These are phyloP conservation scores for Sparassis latifolia DNA, from an alignment of 1,284 basidiomycete species.

Conservation along the genomic window DNA sequence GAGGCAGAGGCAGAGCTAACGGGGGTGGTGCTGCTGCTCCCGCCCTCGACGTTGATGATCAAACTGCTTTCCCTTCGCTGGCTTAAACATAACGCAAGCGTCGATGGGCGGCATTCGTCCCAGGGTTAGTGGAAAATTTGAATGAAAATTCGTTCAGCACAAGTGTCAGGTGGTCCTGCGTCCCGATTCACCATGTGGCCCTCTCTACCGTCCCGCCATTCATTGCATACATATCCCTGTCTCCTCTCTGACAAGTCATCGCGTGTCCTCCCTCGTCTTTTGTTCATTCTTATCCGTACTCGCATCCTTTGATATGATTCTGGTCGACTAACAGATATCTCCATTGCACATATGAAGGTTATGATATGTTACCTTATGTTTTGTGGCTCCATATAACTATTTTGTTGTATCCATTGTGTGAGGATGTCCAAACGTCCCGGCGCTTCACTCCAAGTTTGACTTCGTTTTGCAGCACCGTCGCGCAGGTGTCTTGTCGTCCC, in stretches of 20 bases:
- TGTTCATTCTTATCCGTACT: conserved; percentile 1
- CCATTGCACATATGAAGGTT: conserved; percentile 20
- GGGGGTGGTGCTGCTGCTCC: conserved; percentile 25
- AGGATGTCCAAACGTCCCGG: conserved; percentile 1
- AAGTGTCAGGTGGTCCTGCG: not conserved
- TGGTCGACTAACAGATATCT: conserved; percentile 15
- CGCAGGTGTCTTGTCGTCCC: too few species aligned
- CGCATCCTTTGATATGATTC: conserved; percentile 7
- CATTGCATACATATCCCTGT: conserved; percentile 9
- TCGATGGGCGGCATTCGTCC: not conserved
- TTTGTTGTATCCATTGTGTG: conserved; percentile 18
- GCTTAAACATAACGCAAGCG: conserved; percentile 32
- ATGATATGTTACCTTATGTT: conserved; percentile 21
- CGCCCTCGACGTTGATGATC: conserved; percentile 65
- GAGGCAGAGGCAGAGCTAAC: conserved; percentile 37
- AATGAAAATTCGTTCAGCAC: conserved; percentile 2
- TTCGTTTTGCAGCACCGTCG: not conserved
- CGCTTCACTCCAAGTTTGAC: not conserved
- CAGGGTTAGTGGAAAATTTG: conserved; percentile 3
- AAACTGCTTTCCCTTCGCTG: conserved; percentile 80
- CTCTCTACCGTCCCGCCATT: conserved; percentile 2
- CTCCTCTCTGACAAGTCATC: conserved; percentile 4
- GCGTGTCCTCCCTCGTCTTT: conserved; percentile 7
- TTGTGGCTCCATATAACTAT: conserved; percentile 18
- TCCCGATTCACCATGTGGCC: not conserved